Conservation (phyloP, 768 basidiomycete genomes). For the Termitomyces sp. region DNA sequence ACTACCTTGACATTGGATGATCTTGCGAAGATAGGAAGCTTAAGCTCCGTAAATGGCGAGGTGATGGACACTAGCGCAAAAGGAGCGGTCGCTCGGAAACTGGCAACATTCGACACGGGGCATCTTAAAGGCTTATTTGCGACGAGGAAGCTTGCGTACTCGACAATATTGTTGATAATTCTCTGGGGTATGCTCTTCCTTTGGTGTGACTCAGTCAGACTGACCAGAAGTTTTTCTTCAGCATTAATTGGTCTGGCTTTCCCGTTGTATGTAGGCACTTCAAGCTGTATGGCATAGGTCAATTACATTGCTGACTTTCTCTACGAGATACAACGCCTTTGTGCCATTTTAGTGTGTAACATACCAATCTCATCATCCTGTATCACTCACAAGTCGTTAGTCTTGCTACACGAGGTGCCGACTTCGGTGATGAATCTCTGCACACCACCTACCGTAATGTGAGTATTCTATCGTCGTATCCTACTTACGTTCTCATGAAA, state of each 20-base stretch:
- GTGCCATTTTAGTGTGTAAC: conserved; percentile 49
- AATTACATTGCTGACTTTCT: too few species aligned
- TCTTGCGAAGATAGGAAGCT: conserved; percentile 28
- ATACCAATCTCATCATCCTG: not conserved
- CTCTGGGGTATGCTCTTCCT: conserved; percentile 35
- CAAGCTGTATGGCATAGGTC: too few species aligned
- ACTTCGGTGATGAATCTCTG: conserved; percentile 66
- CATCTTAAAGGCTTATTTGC: conserved; percentile 62
- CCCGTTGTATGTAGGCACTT: conserved; percentile 64
- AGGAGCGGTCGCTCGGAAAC: conserved; percentile 31
- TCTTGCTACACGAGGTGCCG: conserved; percentile 60
- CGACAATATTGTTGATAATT: conserved; percentile 59
- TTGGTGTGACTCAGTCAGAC: not conserved
- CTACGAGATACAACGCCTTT: conserved; percentile 54
- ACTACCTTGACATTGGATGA: conserved; percentile 49
- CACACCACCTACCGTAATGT: conserved; percentile 77
- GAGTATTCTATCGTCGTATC: conserved; percentile 9
- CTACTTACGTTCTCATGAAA: not conserved
- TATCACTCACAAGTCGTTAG: conserved; percentile 27
- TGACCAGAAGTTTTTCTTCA: conserved; percentile 21
- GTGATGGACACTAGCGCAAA: conserved; percentile 11
- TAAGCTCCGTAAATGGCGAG: conserved; percentile 2
- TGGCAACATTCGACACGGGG: conserved; percentile 27
- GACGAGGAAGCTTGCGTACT: conserved; percentile 60
- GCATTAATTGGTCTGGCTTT: conserved; percentile 77